Conservation (phyloP, 1,284 basidiomycete species). For the Exobasidium rhododendri region DNA sequence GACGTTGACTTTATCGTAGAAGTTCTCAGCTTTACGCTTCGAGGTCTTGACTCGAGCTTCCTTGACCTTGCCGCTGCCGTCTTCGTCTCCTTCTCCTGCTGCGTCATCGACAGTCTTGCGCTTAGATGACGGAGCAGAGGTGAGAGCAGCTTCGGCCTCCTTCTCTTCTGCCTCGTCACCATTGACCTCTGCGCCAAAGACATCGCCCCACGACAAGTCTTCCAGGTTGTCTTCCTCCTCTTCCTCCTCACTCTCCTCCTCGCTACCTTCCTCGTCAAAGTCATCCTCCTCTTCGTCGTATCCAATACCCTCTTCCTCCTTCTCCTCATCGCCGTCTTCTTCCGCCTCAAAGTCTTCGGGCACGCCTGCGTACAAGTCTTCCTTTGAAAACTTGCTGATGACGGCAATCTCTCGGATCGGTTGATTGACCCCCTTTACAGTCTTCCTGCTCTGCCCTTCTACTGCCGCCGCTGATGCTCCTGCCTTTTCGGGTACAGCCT, state of each 20-base stretch:
- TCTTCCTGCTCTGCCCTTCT: constrained; percentile 50
- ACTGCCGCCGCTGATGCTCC: constrained; percentile 12
- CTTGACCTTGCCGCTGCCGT: constrained; percentile 30
- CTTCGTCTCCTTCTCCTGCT: constrained; percentile 45
- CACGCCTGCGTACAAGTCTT: constrained; percentile 48
- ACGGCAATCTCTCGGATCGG: constrained; percentile 62
- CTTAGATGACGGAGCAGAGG: constrained; percentile 30
- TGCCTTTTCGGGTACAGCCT: constrained; percentile 20
- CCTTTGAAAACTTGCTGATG: constrained; percentile 60
- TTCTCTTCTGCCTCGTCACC: constrained; percentile 48
- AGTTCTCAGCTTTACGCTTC: constrained; percentile 81
- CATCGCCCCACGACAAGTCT: constrained; percentile 78
- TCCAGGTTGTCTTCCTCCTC: constrained; percentile 54
- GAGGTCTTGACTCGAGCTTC: constrained; percentile 44
- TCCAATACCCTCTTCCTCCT: constrained; percentile 38
- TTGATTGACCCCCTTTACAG: constrained; percentile 62
- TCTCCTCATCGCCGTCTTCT: constrained; percentile 42
- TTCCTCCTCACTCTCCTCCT: constrained; percentile 23
- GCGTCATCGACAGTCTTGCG: constrained; percentile 30
- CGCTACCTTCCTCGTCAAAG: constrained; percentile 23
- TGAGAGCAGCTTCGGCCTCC: constrained; percentile 22
- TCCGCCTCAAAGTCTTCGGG: constrained; percentile 52
- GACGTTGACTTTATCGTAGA: constrained; percentile 63
- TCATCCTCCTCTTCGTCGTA: constrained; percentile 36
- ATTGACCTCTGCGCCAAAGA: constrained; percentile 61